These are phyloP conservation scores for Venturia oleaginea DNA, from an alignment of 2,329 filamentous ascomycete species.

Conservation along the genomic window DNA sequence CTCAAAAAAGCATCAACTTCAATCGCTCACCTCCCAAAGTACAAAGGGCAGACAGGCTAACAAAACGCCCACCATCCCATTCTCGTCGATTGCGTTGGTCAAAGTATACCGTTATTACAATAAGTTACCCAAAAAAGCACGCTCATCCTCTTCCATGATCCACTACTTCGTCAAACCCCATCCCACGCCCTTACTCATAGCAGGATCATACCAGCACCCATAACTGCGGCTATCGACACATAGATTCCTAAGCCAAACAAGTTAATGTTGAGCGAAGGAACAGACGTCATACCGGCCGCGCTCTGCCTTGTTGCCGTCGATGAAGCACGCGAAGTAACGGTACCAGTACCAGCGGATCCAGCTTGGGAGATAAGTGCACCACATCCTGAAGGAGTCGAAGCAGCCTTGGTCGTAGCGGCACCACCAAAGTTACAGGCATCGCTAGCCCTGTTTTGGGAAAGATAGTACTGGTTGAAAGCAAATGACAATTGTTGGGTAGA, in stretches of 20 bases:
- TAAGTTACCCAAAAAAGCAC: neutral
- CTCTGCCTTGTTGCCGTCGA: conserved; percentile 20
- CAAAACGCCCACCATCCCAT: no score
- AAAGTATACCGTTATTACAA: neutral
- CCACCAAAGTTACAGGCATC: conserved; percentile 65
- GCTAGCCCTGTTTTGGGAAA: conserved; percentile 42
- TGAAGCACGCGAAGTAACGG: conserved; percentile 31
- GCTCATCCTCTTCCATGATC: neutral
- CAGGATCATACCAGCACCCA: conserved; percentile 46
- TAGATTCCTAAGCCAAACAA: conserved; percentile 42
- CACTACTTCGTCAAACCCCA: neutral
- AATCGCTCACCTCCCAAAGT: no score
- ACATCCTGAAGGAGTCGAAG: conserved; percentile 47
- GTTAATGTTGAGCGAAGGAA: conserved; percentile 37
- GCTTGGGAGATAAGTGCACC: conserved; percentile 51
- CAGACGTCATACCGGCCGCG: conserved; percentile 34
- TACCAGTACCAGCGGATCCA: conserved; percentile 50
- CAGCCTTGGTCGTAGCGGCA: conserved; percentile 48
- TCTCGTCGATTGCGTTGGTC: no score
- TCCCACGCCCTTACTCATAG: conserved; percentile 33
- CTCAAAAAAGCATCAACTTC: no score
- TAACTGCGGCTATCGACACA: conserved; percentile 39
- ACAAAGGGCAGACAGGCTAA: no score
- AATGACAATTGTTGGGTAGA: conserved; percentile 62
- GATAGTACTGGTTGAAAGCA: conserved; percentile 66